These are phyloP conservation scores for Neurospora terricola DNA, from an alignment of 495 filamentous ascomycete genomes.

Conservation along the genomic window DNA sequence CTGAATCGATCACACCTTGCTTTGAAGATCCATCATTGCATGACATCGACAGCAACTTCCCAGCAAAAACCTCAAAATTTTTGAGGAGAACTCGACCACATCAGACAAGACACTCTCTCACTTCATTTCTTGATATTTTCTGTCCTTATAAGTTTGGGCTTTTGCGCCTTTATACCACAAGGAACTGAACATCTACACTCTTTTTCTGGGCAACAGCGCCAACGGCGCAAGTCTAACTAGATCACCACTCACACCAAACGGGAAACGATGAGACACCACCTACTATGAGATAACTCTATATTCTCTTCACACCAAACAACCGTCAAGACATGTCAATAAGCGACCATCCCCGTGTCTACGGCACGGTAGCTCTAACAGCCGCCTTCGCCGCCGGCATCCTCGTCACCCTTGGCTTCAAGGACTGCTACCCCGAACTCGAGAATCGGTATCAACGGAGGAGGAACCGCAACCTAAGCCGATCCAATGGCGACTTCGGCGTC, in stretches of 20 bases:
- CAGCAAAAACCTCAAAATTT: not conserved
- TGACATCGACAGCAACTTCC: not conserved
- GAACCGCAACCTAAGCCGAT: constrained; percentile 4
- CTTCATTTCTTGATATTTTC: not conserved
- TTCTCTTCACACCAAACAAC: not conserved
- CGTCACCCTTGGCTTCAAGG: constrained; percentile 63
- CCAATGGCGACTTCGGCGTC: not conserved
- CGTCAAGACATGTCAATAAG: constrained; percentile 36
- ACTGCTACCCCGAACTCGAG: constrained; percentile 61
- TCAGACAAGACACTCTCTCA: not conserved
- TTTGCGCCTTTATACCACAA: not conserved
- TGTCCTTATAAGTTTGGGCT: not conserved
- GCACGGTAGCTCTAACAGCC: constrained; percentile 47
- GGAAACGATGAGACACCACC: not conserved
- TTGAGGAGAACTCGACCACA: not conserved
- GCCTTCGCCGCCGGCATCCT: constrained; percentile 68
- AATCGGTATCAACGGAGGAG: constrained; percentile 42
- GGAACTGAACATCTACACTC: not conserved
- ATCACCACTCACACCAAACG: not conserved
- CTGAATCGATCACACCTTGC: not conserved
- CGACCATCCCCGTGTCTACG: constrained; percentile 45
- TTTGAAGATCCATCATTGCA: not conserved
- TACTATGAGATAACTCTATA: not conserved
- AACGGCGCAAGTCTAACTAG: not conserved
- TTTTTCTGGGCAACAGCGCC: not conserved